Evolutionary conservation across 2,329 filamentous ascomycete species (phyloP).

Genomic region (Aspergillus ochraceus): DNA sequence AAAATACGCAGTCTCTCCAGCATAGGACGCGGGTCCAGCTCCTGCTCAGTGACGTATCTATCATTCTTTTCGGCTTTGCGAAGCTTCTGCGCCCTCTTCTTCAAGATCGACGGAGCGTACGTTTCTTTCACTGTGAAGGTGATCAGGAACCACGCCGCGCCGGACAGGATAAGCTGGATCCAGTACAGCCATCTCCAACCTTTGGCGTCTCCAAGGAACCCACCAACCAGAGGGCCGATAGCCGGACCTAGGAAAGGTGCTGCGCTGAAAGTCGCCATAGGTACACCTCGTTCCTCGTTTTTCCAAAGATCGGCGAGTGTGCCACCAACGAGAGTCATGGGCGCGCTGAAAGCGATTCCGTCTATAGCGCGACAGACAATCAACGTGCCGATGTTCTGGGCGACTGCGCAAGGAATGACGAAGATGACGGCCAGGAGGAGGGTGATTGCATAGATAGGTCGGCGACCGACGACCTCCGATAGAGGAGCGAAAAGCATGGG

Average conservation of each 20-base stretch:
- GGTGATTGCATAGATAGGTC: neutral
- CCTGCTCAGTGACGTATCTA: neutral
- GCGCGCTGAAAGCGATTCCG: conserved; percentile 2
- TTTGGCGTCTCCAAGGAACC: conserved; percentile 47
- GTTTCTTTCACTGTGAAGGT: conserved; percentile 5
- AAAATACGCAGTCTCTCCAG: neutral
- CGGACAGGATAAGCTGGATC: neutral
- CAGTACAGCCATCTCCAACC: conserved; percentile 52
- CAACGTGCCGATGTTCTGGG: conserved; percentile 6
- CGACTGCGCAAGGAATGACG: neutral
- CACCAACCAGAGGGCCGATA: conserved; percentile 50
- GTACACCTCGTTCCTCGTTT: conserved; percentile 19
- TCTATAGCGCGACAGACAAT: conserved; percentile 12
- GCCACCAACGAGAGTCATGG: conserved; percentile 5
- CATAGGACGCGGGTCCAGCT: neutral
- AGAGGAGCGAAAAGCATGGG: conserved; percentile 10
- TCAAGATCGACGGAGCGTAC: conserved; percentile 8
- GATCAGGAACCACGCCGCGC: neutral
- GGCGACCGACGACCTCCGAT: conserved; percentile 11
- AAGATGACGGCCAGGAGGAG: neutral
- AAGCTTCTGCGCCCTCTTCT: neutral
- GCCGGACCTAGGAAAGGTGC: conserved; percentile 36
- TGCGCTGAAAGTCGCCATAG: conserved; percentile 19
- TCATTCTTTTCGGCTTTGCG: neutral
- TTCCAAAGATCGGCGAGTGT: conserved; percentile 13